Conservation (phyloP, 148 eudicot genomes). For the Vaccinium myrtillus region DNA sequence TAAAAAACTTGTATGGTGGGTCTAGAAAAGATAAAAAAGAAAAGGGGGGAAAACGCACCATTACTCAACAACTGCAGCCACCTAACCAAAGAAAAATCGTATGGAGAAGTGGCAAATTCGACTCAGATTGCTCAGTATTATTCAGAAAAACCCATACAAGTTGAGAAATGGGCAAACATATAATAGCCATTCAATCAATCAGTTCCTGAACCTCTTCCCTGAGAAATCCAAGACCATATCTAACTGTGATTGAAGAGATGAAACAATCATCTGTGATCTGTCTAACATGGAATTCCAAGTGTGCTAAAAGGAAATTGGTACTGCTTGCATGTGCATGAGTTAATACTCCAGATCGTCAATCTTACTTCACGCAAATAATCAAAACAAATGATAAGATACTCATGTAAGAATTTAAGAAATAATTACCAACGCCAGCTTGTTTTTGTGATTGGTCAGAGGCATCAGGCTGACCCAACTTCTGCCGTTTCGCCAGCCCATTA, state of each 20-base stretch:
- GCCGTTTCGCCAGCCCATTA: constrained; percentile 43
- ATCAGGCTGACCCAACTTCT: constrained; percentile 34
- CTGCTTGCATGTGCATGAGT: not conserved
- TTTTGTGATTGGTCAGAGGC: constrained; percentile 28
- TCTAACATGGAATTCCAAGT: not conserved
- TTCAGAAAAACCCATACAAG: not conserved
- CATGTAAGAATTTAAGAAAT: constrained; percentile 27
- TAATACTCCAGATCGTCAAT: not conserved
- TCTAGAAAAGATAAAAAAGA: not conserved
- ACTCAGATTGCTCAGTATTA: not conserved
- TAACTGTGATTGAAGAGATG: not conserved
- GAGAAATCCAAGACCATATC: not conserved
- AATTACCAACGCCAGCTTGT: constrained; percentile 55
- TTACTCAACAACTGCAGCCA: not conserved
- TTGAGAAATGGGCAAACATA: no score
- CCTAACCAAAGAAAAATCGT: not conserved
- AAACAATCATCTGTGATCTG: not conserved
- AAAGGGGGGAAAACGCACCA: not conserved
- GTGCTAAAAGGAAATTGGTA: not conserved
- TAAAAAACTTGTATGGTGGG: not conserved
- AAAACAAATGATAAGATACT: not conserved
- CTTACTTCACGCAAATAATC: constrained; percentile 8
- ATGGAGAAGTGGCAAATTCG: not conserved
- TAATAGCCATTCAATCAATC: not conserved
- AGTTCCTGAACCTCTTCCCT: not conserved